Evolutionary conservation across 2,329 filamentous ascomycete species (phyloP), one percentile per base, ranked within the genome.

Genomic region (Venturia aucupariae): DNA sequence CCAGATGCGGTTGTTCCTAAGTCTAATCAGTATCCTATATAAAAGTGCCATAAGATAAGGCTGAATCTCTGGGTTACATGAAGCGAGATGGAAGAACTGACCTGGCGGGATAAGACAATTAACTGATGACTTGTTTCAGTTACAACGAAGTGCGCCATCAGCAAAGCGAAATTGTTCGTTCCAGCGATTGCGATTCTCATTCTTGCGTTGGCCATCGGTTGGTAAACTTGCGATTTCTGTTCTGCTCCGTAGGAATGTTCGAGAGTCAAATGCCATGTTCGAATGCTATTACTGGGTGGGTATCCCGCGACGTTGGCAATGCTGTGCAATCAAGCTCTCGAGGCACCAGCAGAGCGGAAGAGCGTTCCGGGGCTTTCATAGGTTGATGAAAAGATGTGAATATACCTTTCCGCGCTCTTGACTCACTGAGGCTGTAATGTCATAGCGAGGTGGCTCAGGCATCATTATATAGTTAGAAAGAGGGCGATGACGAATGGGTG

Each of bases 101-200:
- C 87, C 66, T 74, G 77, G 78, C 86, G 81, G 27, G 89, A 90
- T 38, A 92, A 75, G n/a, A 92, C 81, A 62, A 92, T 79, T 55
- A 90, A 81, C 61, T 86, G 82, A 73, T 91, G 86, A 59, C 83
- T 84, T 42, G 84, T 88, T 62, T 84, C 80, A 32, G 78, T 75
- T 38, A 83, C 81, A 39, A 92, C 80, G 70, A 84, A 81, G 65
- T 83, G 80, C 19, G 81, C 82, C 66, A 87, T 81, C 41, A 81
- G 76, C 66, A 81, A 79, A 64, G 84, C 84, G 64, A 88, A 75
- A 62, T 83, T 83, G 67, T 84, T 82, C 61, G 81, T 85, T 51
- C 85, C 85, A 68, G 84, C 85, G 68, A 87, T 80, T 57, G 84
- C 84, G 69, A 87, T 79, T 71, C 83, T 80, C 80, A 86, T 86